Conservation (phyloP, 169 alveolate species). For the Fabrea salina region DNA sequence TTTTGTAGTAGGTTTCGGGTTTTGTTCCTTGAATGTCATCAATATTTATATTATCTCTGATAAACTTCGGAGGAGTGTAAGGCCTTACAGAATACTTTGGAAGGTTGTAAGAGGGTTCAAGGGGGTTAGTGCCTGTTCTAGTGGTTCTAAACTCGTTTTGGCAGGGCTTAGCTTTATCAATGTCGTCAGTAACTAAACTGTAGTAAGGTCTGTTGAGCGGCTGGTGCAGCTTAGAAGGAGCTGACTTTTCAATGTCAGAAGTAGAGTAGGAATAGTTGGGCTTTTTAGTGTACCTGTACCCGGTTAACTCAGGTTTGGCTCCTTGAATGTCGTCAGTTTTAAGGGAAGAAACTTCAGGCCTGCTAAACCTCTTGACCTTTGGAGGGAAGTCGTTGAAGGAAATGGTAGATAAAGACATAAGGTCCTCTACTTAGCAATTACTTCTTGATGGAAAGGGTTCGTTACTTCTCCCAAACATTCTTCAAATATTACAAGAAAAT, state of each 20-base stretch:
- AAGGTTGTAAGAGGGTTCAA: conserved; percentile 63
- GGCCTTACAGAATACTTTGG: conserved; percentile 54
- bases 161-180: conserved; percentile 60
- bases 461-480: too few species aligned
- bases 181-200: conserved; percentile 54
- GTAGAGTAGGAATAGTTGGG: conserved; percentile 35
- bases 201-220: conserved; percentile 51
- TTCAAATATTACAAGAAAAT: too few species aligned
- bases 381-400: conserved; percentile 23
- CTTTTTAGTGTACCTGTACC: conserved; percentile 53
- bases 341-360: neutral
- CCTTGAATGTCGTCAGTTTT: conserved; percentile 35
- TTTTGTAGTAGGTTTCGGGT: conserved; percentile 38
- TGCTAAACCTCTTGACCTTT: neutral
- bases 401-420: conserved; percentile 29
- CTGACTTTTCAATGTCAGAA: conserved; percentile 68
- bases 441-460: conserved; percentile 25
- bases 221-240: conserved; percentile 57
- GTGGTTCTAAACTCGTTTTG: conserved; percentile 52
- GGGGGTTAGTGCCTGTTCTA: conserved; percentile 58
- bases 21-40: conserved; percentile 69
- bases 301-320: conserved; percentile 55
- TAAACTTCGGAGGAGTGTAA: conserved; percentile 60
- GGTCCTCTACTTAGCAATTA: conserved; percentile 30
- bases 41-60: conserved; percentile 59